Evolutionary conservation across 2,329 filamentous ascomycete genomes (phyloP).

Genomic region (Lecanosticta acicola): DNA sequence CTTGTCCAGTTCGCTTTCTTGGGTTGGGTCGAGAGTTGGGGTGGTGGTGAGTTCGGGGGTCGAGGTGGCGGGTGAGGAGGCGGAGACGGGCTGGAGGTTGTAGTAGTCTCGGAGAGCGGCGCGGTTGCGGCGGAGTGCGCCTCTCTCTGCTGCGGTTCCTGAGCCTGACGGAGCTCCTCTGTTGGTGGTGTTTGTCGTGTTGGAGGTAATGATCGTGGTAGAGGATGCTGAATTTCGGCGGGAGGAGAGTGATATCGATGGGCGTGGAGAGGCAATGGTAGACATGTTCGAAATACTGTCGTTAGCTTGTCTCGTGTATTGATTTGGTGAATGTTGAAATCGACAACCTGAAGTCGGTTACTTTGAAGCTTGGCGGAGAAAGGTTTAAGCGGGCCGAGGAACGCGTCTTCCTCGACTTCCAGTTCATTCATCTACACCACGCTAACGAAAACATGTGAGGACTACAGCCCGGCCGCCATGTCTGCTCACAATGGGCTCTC

Average conservation of each 20-base stretch:
- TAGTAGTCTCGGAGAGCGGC: slow-evolving; percentile 91
- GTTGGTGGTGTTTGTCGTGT: slow-evolving; percentile 35
- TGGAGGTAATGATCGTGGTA: slow-evolving; percentile 45
- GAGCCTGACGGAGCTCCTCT: slow-evolving; percentile 15
- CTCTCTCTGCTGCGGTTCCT: slow-evolving; percentile 33
- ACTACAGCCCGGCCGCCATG: slow-evolving; percentile 2
- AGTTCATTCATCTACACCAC: background rate
- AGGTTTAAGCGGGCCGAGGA: background rate
- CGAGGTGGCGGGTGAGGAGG: slow-evolving; percentile 36
- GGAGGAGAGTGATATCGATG: slow-evolving; percentile 60
- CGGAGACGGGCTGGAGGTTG: slow-evolving; percentile 57
- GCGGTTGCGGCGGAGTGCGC: slow-evolving; percentile 62
- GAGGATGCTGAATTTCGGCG: slow-evolving; percentile 66
- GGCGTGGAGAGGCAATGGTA: slow-evolving; percentile 47
- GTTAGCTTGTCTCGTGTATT: background rate
- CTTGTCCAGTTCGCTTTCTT: slow-evolving; percentile 66
- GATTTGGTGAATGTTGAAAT: background rate
- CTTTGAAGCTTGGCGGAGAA: background rate
- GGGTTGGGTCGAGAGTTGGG: slow-evolving; percentile 49
- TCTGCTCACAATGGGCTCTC: slow-evolving; percentile 6
- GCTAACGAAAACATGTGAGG: slow-evolving; percentile 11
- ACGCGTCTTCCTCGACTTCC: background rate
- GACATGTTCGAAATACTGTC: slow-evolving; percentile 43
- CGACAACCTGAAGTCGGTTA: background rate
- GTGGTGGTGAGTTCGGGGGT: slow-evolving; percentile 32